Base-by-base conservation (phyloP, 768 basidiomycete genomes). In the Naematelia encephala region DNA sequence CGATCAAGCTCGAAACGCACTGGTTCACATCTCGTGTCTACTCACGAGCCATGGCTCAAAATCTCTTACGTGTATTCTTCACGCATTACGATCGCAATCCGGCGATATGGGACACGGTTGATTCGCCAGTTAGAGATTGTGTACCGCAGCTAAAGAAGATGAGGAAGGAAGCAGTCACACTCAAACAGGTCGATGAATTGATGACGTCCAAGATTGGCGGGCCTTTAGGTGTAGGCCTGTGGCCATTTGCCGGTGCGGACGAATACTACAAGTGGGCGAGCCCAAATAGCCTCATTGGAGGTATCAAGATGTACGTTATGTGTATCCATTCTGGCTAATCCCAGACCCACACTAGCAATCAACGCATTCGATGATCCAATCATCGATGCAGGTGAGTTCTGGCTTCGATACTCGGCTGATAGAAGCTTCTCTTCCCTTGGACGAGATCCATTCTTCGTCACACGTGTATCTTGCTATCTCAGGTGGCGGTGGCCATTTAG, bases 331-430 rank as follows among this genome's bases (percentile, higher is more conserved):
- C 12, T 50, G 21, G 48, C 11, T 50, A 27, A 50, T 23, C 3
- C 8, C 52, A 78, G 75, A 46, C 77, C 77, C 0, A 56, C 72
- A 3, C 61, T 78, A 10, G 66, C 68, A 10, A 72, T 78, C 54
- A 76, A 74, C 63, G 75, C 76, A 5, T 74, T 77, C 34, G 78
- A 78, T 59, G 78, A 78, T 60, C 78, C 78, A 0, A 70, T 78
- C 28, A 69, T 75, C 22, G 68, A 69, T 30, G 73, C 74, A 10
- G 51, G 69, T 64, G 55, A 66, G 70, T 72, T 22, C 19, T 1
- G 13, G 29, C n/a, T 39, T 42, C 14, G 10, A 19, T 8, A 10
- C 11, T 13, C 11, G 50, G 59, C 56, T 56, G 21, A 60, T 27
- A 27, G 26, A 42, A 62, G 56, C 27, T 44, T 34, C 67, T 3